phyloP scores from a whole-genome alignment of 768 basidiomycete genomes.

The Heimioporus sp. region DNA sequence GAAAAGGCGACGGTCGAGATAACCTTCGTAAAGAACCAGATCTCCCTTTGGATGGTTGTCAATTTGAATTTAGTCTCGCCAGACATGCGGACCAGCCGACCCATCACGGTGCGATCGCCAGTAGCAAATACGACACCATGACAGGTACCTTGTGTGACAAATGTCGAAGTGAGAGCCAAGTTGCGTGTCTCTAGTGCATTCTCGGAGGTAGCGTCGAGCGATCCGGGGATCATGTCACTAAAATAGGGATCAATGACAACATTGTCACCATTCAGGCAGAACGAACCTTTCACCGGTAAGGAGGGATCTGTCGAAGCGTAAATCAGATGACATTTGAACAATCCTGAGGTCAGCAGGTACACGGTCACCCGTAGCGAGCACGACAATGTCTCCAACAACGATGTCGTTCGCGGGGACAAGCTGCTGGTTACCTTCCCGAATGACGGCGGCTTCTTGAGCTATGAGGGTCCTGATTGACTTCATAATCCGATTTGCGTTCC shows the following conservation, averaged over 20 bases:
- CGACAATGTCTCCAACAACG: slow-evolving; percentile 55
- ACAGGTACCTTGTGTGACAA: slow-evolving; percentile 41
- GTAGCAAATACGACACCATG: slow-evolving; percentile 42
- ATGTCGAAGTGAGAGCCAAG: slow-evolving; percentile 47
- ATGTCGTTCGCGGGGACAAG: slow-evolving; percentile 52
- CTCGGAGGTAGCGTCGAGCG: slow-evolving; percentile 45
- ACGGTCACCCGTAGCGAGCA: slow-evolving; percentile 53
- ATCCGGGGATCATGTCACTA: slow-evolving; percentile 44
- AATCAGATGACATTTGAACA: slow-evolving; percentile 48
- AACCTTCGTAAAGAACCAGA: slow-evolving; percentile 53
- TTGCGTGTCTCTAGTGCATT: slow-evolving; percentile 48
- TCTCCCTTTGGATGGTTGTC: slow-evolving; percentile 47
- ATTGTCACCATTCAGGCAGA: background rate
- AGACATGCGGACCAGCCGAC: slow-evolving; percentile 55
- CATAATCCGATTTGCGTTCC: slow-evolving; percentile 48
- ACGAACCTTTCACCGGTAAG: slow-evolving; percentile 48
- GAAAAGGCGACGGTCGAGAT: slow-evolving; percentile 41
- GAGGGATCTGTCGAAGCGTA: slow-evolving; percentile 52
- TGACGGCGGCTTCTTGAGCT: slow-evolving; percentile 55
- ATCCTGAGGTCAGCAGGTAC: slow-evolving; percentile 61
- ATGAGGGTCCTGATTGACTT: slow-evolving; percentile 58
- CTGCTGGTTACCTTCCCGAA: slow-evolving; percentile 47
- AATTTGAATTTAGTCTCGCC: slow-evolving; percentile 44
- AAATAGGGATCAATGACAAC: background rate
- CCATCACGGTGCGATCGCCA: slow-evolving; percentile 47